Conservation (phyloP, 495 filamentous ascomycete species). For the Apiosordaria backusii region DNA sequence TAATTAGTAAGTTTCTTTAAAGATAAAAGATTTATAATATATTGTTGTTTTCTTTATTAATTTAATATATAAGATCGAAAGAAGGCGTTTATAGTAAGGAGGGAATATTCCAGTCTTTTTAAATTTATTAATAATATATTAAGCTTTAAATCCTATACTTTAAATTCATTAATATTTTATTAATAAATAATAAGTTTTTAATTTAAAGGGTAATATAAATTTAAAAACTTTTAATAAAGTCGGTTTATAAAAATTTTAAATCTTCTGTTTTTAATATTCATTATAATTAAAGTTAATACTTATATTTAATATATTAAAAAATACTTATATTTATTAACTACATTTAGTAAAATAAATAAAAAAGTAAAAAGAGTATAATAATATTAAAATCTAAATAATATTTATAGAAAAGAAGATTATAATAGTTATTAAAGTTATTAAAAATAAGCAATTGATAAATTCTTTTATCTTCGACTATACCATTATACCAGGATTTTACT, state of each 20-base stretch:
- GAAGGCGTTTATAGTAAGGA: not conserved
- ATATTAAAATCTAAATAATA: slow-evolving; percentile 5
- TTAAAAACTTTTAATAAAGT: not conserved
- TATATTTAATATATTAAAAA: not conserved
- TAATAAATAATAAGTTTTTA: not conserved
- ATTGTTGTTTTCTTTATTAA: not conserved
- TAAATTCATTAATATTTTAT: not conserved
- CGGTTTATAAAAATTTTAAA: not conserved
- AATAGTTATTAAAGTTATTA: not conserved
- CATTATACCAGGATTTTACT: no score
- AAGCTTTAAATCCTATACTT: not conserved
- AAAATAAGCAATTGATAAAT: not conserved
- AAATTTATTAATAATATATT: not conserved
- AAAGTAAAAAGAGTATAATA: not conserved
- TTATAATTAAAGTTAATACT: not conserved
- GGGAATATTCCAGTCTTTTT: not conserved
- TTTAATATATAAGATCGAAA: not conserved
- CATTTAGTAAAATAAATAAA: not conserved
- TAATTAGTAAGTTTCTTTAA: not conserved
- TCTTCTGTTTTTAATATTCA: not conserved
- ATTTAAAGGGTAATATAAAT: no score
- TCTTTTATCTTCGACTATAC: not conserved
- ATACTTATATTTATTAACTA: not conserved
- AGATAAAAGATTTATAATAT: not conserved
- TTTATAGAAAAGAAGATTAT: not conserved